A percentile compares a stretch with the other conserved stretches of the same genome.
Conservation (phyloP, 176 grass and related monocot species). For the Carex pumila region DNA sequence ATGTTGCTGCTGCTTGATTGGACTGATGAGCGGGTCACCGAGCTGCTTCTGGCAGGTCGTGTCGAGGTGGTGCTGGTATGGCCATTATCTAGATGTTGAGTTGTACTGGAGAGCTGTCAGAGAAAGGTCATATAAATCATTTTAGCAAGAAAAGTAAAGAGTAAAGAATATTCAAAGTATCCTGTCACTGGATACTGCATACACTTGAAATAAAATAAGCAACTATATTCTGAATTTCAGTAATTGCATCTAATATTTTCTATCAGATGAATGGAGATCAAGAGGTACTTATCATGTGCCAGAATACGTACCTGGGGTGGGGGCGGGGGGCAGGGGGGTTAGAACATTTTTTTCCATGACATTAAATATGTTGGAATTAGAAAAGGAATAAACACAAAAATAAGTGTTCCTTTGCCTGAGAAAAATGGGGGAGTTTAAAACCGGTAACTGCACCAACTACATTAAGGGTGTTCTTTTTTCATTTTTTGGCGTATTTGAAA, state of each 20-base stretch:
- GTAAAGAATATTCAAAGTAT: background rate
- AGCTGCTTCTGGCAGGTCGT: conserved; percentile 62
- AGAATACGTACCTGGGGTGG: background rate
- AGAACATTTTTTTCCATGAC: background rate
- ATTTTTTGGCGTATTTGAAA: background rate
- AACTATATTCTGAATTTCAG: background rate
- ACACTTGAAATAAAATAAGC: background rate
- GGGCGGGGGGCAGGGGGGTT: too few species aligned
- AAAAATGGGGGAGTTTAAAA: background rate
- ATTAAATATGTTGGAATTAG: background rate
- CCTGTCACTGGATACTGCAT: background rate
- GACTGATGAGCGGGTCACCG: conserved; percentile 48
- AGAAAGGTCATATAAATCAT: conserved; percentile 13
- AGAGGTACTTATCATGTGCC: too few species aligned
- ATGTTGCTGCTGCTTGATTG: conserved; percentile 42
- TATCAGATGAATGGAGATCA: background rate
- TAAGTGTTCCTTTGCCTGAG: background rate
- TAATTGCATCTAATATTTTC: background rate
- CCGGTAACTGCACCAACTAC: background rate
- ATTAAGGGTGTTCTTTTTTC: background rate
- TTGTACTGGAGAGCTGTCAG: conserved; percentile 53
- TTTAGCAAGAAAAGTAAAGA: conserved; percentile 2
- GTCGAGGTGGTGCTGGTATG: conserved; percentile 33
- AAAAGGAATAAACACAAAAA: background rate
- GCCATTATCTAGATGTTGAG: conserved; percentile 41